These are phyloP conservation scores for Gentiana macrophylla DNA, from an alignment of 257 asterid genomes.

Conservation along the genomic window DNA sequence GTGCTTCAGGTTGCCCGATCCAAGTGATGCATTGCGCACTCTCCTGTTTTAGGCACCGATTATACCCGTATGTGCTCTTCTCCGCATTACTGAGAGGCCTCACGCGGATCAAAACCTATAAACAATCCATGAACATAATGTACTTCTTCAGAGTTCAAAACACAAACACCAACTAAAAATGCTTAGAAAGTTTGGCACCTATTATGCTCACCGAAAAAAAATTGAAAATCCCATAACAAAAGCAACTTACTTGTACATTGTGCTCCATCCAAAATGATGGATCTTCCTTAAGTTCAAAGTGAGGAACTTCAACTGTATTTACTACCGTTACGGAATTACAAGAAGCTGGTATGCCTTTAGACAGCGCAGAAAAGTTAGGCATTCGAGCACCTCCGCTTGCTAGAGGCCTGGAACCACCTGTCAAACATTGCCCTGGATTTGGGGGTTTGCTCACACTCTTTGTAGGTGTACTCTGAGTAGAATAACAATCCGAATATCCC, in stretches of 20 bases:
- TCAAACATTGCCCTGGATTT: constrained; percentile 38
- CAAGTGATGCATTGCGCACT: constrained; percentile 73
- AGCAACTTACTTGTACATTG: constrained; percentile 72
- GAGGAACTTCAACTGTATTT: constrained; percentile 68
- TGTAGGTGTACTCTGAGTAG: constrained; percentile 74
- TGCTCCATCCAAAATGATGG: constrained; percentile 96
- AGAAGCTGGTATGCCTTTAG: constrained; percentile 56
- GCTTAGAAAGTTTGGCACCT: constrained; percentile 1
- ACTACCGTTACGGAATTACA: constrained; percentile 36
- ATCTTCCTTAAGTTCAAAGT: constrained; percentile 81
- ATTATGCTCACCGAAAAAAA: neutral
- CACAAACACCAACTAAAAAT: neutral
- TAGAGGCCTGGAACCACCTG: constrained; percentile 57
- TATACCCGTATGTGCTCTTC: constrained; percentile 49
- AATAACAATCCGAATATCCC: constrained; percentile 66
- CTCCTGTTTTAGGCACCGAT: constrained; percentile 90
- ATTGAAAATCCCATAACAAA: neutral
- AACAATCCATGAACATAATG: constrained; percentile 1
- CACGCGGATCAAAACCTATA: constrained; percentile 80
- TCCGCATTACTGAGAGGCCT: constrained; percentile 80
- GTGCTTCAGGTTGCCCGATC: constrained; percentile 92
- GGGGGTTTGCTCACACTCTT: constrained; percentile 85
- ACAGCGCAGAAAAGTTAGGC: constrained; percentile 45
- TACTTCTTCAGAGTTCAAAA: neutral
- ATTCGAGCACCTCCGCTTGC: constrained; percentile 41